phyloP scores from a whole-genome alignment of 1,139 yeast genomes.

The Candida sojae region DNA sequence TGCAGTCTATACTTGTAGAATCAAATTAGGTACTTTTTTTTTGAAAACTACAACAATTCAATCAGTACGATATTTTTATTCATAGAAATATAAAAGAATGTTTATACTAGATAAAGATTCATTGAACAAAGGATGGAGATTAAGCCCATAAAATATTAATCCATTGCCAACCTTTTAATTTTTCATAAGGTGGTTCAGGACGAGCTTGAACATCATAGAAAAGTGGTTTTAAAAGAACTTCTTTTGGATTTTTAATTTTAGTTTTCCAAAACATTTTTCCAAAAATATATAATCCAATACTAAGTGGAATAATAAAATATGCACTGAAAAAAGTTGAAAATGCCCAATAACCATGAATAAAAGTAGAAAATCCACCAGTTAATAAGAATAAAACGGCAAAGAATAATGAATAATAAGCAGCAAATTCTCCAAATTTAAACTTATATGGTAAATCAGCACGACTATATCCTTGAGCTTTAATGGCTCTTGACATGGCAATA shows the following conservation, averaged over 20 bases:
- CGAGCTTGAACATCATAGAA: constrained; percentile 35
- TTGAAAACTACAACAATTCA: too few relatives aligned
- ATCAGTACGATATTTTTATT: too few relatives aligned
- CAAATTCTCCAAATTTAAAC: constrained; percentile 23
- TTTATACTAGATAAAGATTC: too few relatives aligned
- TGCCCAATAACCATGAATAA: constrained; percentile 36
- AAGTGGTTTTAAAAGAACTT: constrained; percentile 32
- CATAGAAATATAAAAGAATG: too few relatives aligned
- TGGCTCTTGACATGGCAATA: constrained; percentile 31
- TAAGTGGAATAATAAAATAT: constrained; percentile 38
- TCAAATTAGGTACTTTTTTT: too few relatives aligned
- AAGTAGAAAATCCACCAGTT: constrained; percentile 42
- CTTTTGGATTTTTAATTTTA: constrained; percentile 25
- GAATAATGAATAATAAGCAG: constrained; percentile 38
- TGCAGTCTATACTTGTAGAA: too few relatives aligned
- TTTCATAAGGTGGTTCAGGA: constrained; percentile 37
- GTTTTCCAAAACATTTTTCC: constrained; percentile 32
- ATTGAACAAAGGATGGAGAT: too few relatives aligned
- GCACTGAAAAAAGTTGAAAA: constrained; percentile 36
- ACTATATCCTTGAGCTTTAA: constrained; percentile 38
- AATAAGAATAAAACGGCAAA: constrained; percentile 32
- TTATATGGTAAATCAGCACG: constrained; percentile 37
- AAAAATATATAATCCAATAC: constrained; percentile 23
- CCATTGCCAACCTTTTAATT: constrained; percentile 27
- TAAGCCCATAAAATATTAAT: constrained; percentile 27